These are phyloP conservation scores for Neonectria hederae DNA, from an alignment of 2,329 filamentous ascomycete genomes.

Conservation along the genomic window DNA sequence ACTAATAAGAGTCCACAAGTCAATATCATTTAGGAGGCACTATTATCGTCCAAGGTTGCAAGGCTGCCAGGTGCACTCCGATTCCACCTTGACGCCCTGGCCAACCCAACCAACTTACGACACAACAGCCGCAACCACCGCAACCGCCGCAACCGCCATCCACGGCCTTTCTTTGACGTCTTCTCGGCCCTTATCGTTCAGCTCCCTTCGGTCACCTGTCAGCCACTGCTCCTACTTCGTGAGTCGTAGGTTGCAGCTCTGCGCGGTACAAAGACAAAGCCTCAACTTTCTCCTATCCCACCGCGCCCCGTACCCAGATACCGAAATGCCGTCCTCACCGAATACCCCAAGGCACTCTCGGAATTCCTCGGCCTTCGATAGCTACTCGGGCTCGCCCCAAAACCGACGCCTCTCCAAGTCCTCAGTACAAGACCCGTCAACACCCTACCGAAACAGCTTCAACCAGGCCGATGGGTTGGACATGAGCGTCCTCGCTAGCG, in stretches of 20 bases:
- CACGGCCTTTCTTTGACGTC: not conserved
- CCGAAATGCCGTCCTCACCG: constrained; percentile 54
- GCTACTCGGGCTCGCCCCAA: constrained; percentile 56
- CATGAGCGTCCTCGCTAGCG: constrained; percentile 55
- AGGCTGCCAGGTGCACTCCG: constrained; percentile 1
- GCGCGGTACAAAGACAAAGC: constrained; percentile 3
- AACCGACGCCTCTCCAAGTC: constrained; percentile 61
- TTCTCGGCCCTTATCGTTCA: constrained; percentile 1
- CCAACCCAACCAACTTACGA: not conserved
- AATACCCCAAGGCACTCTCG: constrained; percentile 69
- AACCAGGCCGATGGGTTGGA: constrained; percentile 60
- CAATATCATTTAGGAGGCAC: constrained; percentile 19
- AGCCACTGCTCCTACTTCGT: constrained; percentile 9
- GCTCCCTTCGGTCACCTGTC: not conserved
- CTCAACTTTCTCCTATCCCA: constrained; percentile 17
- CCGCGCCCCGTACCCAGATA: constrained; percentile 13
- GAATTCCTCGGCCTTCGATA: constrained; percentile 65
- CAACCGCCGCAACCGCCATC: not conserved
- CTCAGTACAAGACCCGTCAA: constrained; percentile 60
- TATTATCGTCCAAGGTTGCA: constrained; percentile 10
- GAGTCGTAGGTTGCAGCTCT: constrained; percentile 13
- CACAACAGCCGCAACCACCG: not conserved
- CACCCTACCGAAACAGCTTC: constrained; percentile 59
- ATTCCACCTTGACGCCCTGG: constrained; percentile 3
- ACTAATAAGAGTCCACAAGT: constrained; percentile 28